Conservation (phyloP, 2,329 filamentous ascomycete species). For the Chalaropsis ovoidea region DNA sequence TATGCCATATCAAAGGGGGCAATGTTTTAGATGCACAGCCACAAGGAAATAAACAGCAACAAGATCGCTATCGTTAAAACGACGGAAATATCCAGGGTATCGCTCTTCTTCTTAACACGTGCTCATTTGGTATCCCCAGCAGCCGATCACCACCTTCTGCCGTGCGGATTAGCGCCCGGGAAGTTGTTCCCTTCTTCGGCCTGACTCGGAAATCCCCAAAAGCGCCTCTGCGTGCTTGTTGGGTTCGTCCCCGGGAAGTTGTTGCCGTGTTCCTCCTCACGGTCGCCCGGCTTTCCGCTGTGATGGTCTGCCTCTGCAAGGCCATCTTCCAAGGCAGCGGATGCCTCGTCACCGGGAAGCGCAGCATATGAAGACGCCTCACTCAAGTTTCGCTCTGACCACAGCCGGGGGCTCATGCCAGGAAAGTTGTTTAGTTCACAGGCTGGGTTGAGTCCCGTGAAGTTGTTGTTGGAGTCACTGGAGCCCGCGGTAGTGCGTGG, state of each 20-base stretch:
- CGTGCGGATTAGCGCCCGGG: conserved; percentile 20
- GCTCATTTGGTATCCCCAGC: neutral
- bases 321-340: neutral
- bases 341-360: conserved; percentile 10
- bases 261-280: conserved; percentile 23
- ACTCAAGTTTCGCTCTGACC: conserved; percentile 10
- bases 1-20: neutral
- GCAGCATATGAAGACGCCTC: conserved; percentile 9
- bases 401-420: conserved; percentile 19
- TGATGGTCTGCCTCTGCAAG: neutral
- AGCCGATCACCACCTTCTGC: neutral
- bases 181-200: conserved; percentile 24
- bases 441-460: conserved; percentile 11
- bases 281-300: neutral
- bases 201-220: conserved; percentile 9
- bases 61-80: neutral
- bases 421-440: conserved; percentile 21
- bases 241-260: conserved; percentile 26
- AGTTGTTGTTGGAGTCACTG: conserved; percentile 22
- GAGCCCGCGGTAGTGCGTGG: conserved; percentile 1
- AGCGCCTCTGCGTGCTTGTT: neutral
- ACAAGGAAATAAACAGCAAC: neutral
- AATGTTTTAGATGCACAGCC: neutral
- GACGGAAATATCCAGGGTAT: too few species aligned
- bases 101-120: neutral